Conservation (phyloP, 371 early-diverging fungal genomes). For the Circinella umbellata region DNA sequence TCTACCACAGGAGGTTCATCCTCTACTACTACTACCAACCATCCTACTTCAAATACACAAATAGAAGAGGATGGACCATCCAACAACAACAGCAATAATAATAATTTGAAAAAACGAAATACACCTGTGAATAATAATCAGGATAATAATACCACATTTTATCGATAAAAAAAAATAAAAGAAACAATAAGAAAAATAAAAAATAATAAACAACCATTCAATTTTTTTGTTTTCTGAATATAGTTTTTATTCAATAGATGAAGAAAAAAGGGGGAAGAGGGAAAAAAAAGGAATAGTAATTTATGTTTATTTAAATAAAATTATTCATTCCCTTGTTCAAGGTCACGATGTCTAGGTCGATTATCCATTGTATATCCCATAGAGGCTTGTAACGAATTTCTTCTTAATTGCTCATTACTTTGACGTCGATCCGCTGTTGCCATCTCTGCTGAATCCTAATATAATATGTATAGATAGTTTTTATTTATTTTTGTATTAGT, state of each 20-base stretch:
- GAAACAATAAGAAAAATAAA: neutral
- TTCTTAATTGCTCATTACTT: constrained; percentile 17
- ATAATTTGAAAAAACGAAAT: constrained; percentile 20
- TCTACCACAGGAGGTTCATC: constrained; percentile 10
- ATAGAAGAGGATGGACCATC: constrained; percentile 20
- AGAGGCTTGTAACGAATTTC: constrained; percentile 18
- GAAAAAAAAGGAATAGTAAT: too few species aligned
- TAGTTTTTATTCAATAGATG: too few species aligned
- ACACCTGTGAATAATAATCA: constrained; percentile 18
- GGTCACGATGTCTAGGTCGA: constrained; percentile 18
- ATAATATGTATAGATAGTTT: neutral
- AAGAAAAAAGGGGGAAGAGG: too few species aligned
- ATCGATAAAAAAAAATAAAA: neutral
- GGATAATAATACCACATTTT: constrained; percentile 7
- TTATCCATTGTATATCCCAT: constrained; percentile 19
- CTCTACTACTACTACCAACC: neutral
- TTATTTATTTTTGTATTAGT: too few species aligned
- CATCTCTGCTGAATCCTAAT: constrained; percentile 15
- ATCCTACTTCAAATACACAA: neutral
- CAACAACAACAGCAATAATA: neutral
- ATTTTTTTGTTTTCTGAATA: too few species aligned
- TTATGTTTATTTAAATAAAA: too few species aligned
- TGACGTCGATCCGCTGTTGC: constrained; percentile 22
- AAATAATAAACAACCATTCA: neutral
- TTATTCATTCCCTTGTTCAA: constrained; percentile 9